A percentile compares a stretch with the other conserved stretches of the same genome.
These are phyloP conservation scores for Geranium incanum DNA, from an alignment of 441 rosid genomes.

Conservation along the genomic window DNA sequence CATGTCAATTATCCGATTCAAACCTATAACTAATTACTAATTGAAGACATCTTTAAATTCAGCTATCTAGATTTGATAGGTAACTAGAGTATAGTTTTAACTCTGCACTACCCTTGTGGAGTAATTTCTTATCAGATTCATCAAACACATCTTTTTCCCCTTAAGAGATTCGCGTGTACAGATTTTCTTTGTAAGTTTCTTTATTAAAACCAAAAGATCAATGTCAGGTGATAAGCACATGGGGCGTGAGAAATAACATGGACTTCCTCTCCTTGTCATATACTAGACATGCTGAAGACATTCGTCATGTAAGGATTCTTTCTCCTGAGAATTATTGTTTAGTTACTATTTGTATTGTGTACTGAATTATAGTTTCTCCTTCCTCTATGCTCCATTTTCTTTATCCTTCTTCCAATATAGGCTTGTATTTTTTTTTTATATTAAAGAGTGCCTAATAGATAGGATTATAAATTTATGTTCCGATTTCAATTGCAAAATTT, in stretches of 20 bases:
- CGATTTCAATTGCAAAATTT: too few relatives aligned
- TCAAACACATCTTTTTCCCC: not conserved
- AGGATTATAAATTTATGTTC: too few relatives aligned
- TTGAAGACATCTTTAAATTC: not conserved
- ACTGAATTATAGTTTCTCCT: not conserved
- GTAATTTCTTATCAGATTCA: not conserved
- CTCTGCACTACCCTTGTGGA: not conserved
- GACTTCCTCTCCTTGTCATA: conserved; percentile 51
- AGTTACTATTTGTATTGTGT: not conserved
- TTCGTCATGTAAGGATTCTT: conserved; percentile 39
- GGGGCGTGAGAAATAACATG: conserved; percentile 47
- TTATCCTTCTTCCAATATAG: not conserved
- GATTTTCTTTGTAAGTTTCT: not conserved
- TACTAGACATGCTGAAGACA: conserved; percentile 49
- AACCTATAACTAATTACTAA: too few relatives aligned
- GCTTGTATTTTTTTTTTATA: too few relatives aligned
- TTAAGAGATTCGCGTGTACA: not conserved
- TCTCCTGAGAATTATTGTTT: conserved; percentile 12
- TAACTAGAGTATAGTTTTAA: not conserved
- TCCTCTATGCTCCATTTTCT: not conserved
- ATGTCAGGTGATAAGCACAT: conserved; percentile 44
- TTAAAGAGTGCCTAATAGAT: too few relatives aligned
- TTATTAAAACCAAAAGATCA: not conserved
- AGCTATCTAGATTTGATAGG: not conserved
- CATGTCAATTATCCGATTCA: too few relatives aligned